phyloP scores from a whole-genome alignment of 176 grass and related monocot genomes.

The Carex littledalei region DNA sequence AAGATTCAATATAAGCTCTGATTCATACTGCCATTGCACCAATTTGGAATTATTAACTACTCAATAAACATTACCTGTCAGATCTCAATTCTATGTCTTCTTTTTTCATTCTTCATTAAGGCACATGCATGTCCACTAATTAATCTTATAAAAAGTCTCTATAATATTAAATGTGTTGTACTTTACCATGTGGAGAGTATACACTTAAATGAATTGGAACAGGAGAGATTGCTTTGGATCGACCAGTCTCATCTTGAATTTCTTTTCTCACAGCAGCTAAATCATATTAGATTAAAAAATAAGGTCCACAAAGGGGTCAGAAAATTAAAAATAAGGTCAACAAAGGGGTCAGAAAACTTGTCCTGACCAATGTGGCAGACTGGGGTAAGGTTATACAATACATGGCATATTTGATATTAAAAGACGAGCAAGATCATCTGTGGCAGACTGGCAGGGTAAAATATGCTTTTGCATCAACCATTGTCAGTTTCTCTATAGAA shows the following conservation, averaged over 20 bases:
- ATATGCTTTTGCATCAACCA: too few species aligned
- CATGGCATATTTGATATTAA: constrained; percentile 15
- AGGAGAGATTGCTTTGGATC: constrained; percentile 75
- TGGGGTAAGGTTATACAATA: constrained; percentile 14
- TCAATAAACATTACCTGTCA: background rate
- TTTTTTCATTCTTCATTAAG: too few species aligned
- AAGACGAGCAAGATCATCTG: background rate
- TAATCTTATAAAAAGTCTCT: background rate
- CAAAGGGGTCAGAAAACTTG: background rate
- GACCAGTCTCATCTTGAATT: constrained; percentile 90
- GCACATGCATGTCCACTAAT: background rate
- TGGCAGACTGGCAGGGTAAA: too few species aligned
- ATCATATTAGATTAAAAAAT: constrained; percentile 9
- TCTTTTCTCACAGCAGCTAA: constrained; percentile 82
- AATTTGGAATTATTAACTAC: background rate
- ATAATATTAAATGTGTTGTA: background rate
- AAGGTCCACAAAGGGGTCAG: too few species aligned
- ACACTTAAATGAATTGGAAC: constrained; percentile 89
- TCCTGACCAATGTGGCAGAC: too few species aligned
- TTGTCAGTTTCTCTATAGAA: too few species aligned
- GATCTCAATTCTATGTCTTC: too few species aligned
- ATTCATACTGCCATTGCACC: background rate
- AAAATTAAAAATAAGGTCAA: background rate
- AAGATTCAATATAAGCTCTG: constrained; percentile 17
- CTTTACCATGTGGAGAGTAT: constrained; percentile 74